Percentiles rank a stretch among this genome's conserved stretches.
Conservation (phyloP, 371 early-diverging fungal genomes). For the Mortierella sp. region DNA sequence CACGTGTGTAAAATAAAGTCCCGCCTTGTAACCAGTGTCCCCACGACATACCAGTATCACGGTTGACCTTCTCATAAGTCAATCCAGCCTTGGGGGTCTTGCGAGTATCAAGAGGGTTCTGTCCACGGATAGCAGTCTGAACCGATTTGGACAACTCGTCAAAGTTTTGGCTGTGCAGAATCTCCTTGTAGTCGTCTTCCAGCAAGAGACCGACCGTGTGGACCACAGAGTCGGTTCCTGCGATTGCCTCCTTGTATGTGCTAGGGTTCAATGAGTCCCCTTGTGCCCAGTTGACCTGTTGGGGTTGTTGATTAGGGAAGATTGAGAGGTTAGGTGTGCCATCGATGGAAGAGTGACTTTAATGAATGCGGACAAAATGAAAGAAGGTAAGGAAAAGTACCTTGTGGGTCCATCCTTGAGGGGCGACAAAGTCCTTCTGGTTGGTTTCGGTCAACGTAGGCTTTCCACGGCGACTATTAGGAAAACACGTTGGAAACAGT, state of each 20-base stretch:
- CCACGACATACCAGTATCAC: conserved; percentile 76
- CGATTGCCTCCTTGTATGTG: conserved; percentile 66
- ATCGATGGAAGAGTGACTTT: neutral
- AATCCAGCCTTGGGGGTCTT: conserved; percentile 37
- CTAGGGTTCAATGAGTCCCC: conserved; percentile 78
- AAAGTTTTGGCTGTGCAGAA: conserved; percentile 64
- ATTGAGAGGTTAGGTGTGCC: neutral
- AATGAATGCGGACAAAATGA: neutral
- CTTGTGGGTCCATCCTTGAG: conserved; percentile 64
- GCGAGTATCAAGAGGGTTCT: conserved; percentile 42
- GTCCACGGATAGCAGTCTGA: conserved; percentile 49
- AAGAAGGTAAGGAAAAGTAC: conserved; percentile 19
- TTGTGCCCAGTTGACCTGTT: conserved; percentile 71
- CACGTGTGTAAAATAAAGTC: neutral
- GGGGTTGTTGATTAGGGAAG: neutral
- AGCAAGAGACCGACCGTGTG: conserved; percentile 81
- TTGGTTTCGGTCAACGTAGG: conserved; percentile 55
- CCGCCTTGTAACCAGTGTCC: neutral
- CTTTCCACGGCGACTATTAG: conserved; percentile 66
- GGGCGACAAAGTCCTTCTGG: conserved; percentile 34
- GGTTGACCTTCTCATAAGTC: conserved; percentile 77
- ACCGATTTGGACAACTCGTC: conserved; percentile 62
- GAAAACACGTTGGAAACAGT: neutral
- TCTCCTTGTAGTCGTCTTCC: conserved; percentile 78
- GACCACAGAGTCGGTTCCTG: conserved; percentile 75